phyloP scores from a whole-genome alignment of 352 stramenopile genomes.

The Lagenidium sp. region DNA sequence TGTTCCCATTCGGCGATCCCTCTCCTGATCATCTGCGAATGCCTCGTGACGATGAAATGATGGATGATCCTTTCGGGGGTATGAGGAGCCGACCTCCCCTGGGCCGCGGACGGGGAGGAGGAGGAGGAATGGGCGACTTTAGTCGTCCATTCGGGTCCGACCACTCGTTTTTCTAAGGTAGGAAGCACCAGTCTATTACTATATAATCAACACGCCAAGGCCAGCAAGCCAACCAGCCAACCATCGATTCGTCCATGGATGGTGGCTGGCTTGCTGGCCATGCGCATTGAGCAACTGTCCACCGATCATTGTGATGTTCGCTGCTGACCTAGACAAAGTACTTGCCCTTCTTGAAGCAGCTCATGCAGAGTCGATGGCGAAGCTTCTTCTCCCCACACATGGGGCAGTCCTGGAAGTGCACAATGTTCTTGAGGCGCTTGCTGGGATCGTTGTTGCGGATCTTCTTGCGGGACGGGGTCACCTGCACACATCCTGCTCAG shows the following conservation, averaged over 20 bases:
- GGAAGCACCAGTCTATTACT: too few relatives aligned
- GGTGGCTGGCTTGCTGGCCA: too few relatives aligned
- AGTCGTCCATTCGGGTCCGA: conserved; percentile 51
- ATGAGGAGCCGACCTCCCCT: conserved; percentile 9
- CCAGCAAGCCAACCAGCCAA: too few relatives aligned
- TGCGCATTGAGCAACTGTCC: too few relatives aligned
- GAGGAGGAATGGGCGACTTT: conserved; percentile 20
- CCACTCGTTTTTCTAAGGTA: conserved; percentile 53
- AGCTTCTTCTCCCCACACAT: conserved; percentile 85
- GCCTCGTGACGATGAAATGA: conserved; percentile 49
- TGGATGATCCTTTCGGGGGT: conserved; percentile 38
- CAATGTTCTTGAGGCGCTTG: conserved; percentile 87
- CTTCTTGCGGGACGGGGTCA: conserved; percentile 79
- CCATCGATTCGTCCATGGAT: too few relatives aligned
- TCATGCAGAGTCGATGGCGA: conserved; percentile 84
- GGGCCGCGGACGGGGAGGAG: conserved; percentile 8
- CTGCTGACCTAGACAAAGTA: conserved; percentile 85
- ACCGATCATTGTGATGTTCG: too few relatives aligned
- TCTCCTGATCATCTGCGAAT: conserved; percentile 78
- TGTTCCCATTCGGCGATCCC: conserved; percentile 61
- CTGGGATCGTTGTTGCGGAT: conserved; percentile 84
- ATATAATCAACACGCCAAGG: too few relatives aligned
- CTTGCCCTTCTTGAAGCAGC: conserved; percentile 89
- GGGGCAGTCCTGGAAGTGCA: conserved; percentile 82
- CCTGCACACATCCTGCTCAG: conserved; percentile 23